A percentile compares a stretch with the other conserved stretches of the same genome.
phyloP scores from a whole-genome alignment of 2,329 filamentous ascomycete genomes.

The Biscogniauxia marginata region DNA sequence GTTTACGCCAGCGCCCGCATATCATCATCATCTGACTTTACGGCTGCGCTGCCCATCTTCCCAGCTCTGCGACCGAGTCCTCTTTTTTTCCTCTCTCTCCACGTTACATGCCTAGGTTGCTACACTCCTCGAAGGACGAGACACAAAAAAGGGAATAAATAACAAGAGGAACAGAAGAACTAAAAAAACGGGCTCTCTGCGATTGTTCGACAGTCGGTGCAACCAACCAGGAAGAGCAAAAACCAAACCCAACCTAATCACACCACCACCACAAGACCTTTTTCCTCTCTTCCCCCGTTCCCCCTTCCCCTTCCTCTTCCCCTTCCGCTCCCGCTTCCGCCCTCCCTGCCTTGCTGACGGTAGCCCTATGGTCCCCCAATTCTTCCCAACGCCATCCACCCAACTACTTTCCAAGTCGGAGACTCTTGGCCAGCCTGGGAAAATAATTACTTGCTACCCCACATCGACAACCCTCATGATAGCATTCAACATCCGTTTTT shows the following conservation, averaged over 20 bases:
- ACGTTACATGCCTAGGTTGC: not conserved
- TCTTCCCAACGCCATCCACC: conserved; percentile 17
- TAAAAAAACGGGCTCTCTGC: not conserved
- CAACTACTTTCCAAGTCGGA: conserved; percentile 12
- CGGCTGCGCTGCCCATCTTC: not conserved
- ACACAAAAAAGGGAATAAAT: not conserved
- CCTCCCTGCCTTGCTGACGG: conserved; percentile 22
- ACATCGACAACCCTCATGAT: conserved; percentile 18
- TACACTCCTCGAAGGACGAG: too few species aligned
- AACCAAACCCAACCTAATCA: not conserved
- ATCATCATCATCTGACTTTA: not conserved
- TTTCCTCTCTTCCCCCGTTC: conserved; percentile 13
- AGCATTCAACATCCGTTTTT: conserved; percentile 30
- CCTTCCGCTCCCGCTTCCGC: conserved; percentile 15
- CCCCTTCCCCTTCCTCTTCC: conserved; percentile 9
- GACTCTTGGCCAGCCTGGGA: conserved; percentile 6
- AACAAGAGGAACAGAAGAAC: not conserved
- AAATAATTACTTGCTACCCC: conserved; percentile 9
- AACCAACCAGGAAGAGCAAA: too few species aligned
- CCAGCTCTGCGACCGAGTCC: not conserved
- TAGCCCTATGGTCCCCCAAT: conserved; percentile 23
- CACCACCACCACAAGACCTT: conserved; percentile 5
- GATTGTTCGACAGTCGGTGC: not conserved
- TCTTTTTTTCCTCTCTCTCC: not conserved
- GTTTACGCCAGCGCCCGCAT: not conserved